A percentile compares a stretch with the other conserved stretches of the same genome.
phyloP scores from a whole-genome alignment of 176 grass and related monocot genomes.

The Eragrostis nindensis region DNA sequence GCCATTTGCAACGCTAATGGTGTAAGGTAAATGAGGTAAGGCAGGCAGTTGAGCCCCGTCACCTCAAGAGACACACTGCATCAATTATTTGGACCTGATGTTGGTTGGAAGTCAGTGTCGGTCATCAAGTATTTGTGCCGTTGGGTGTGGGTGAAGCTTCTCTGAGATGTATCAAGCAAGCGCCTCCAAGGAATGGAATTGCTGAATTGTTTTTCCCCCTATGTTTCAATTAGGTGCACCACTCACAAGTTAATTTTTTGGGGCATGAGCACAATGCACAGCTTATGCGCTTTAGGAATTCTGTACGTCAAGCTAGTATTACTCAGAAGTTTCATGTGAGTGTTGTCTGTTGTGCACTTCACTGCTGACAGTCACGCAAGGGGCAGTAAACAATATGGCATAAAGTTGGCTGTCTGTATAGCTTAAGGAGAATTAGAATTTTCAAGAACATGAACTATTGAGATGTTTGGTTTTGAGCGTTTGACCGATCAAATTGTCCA shows the following conservation, averaged over 20 bases:
- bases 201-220: background rate
- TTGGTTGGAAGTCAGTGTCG: conserved; percentile 14
- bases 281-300: background rate
- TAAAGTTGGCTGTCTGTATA: too few species aligned
- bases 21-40: conserved; percentile 6
- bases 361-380: background rate
- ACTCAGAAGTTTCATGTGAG: background rate
- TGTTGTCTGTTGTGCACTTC: background rate
- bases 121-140: conserved; percentile 6
- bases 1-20: conserved; percentile 19
- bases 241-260: background rate
- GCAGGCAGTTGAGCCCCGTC: conserved; percentile 15
- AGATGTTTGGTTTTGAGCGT: background rate
- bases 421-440: too few species aligned
- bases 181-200: background rate
- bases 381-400: too few species aligned
- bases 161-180: background rate
- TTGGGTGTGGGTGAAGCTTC: background rate
- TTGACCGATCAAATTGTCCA: background rate
- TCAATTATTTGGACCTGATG: background rate
- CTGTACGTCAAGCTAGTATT: background rate
- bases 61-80: background rate
- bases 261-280: background rate
- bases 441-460: too few species aligned
- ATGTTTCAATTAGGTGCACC: too few species aligned